phyloP scores from a whole-genome alignment of 306 rosid genomes.

The Spatholobus suberectus region DNA sequence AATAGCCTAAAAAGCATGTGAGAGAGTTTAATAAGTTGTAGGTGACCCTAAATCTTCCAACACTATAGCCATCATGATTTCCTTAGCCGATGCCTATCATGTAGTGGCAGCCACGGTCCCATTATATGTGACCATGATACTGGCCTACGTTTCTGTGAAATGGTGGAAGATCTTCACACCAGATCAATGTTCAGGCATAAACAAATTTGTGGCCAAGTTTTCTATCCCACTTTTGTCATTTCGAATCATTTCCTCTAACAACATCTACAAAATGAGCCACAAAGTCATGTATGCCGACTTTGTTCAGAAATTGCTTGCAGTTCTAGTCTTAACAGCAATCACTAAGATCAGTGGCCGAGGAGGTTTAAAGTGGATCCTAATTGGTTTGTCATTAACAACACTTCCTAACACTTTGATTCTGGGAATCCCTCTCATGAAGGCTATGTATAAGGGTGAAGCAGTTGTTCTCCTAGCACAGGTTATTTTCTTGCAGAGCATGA shows the following conservation, averaged over 20 bases:
- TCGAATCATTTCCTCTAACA: conserved; percentile 73
- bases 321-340: conserved; percentile 52
- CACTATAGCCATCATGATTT: conserved; percentile 63
- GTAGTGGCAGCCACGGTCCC: conserved; percentile 80
- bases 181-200: conserved; percentile 96
- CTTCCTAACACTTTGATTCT: conserved; percentile 91
- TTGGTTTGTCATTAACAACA: conserved; percentile 83
- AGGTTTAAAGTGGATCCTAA: conserved; percentile 67
- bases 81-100: conserved; percentile 65
- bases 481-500: conserved; percentile 82
- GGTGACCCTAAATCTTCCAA: conserved; percentile 39
- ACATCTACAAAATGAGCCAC: conserved; percentile 78
- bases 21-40: conserved; percentile 36
- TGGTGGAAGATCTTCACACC: conserved; percentile 94
- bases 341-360: conserved; percentile 60
- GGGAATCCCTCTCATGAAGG: conserved; percentile 78
- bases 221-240: conserved; percentile 91
- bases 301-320: conserved; percentile 71
- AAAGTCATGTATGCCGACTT: conserved; percentile 71
- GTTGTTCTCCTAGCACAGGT: conserved; percentile 66
- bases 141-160: conserved; percentile 79
- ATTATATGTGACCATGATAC: conserved; percentile 75
- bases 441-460: conserved; percentile 84
- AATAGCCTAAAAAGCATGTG: conserved; percentile 53
- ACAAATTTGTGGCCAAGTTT: conserved; percentile 89